Base-by-base conservation (phyloP, 176 grass and related monocot genomes). In the Carex kokanica region DNA sequence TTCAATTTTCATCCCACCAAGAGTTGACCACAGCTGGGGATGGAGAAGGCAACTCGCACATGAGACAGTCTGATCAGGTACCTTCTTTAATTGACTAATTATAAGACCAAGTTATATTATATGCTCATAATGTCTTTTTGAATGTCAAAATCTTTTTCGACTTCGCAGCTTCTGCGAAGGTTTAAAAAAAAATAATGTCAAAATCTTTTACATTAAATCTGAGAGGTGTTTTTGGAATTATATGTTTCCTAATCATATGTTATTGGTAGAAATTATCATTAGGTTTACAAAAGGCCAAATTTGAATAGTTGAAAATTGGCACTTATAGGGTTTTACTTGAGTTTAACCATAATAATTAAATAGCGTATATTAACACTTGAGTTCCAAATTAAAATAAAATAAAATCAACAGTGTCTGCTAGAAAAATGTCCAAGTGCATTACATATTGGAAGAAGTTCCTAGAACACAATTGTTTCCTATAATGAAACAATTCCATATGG, bases 1-100 rank as follows among this genome's bases (percentile, higher is more conserved):
- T 99, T 82, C 96, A 99, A 52, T 99, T 95, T 82, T 99, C 96
- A 57, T 99, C 96, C 18, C 96, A 99, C 78, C 96, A 99, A 85
- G 96, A 99, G 58, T 87, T 99, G 69, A 99, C 96, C 63, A 99
- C 96, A 55, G 70, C 53, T 64, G 43, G 60, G 40, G 80, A 68
- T 65, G 80, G 80, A 32, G 93, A 99, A 58, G 91, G 93, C 56
- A 99, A 90, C 56, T 93, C 96, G 85, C 96, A 99, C 87, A 87
- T 88, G 78, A 79, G 96, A 45, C 92, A 92, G 79, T 87, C 93
- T 90, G 93, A 99, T 91, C 96, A 95, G 93, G 96, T 99, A 85
- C 49, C 14, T 85, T 64, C 13, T 78, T 81, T 11, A 63, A 78
- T 55, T 17, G 9, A 27, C 8, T 61, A 9, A 34, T 40, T 66